Evolutionary conservation across 768 basidiomycete species (phyloP), one percentile per base, ranked within the genome.

Genomic region (Cystofilobasidium capitatum): DNA sequence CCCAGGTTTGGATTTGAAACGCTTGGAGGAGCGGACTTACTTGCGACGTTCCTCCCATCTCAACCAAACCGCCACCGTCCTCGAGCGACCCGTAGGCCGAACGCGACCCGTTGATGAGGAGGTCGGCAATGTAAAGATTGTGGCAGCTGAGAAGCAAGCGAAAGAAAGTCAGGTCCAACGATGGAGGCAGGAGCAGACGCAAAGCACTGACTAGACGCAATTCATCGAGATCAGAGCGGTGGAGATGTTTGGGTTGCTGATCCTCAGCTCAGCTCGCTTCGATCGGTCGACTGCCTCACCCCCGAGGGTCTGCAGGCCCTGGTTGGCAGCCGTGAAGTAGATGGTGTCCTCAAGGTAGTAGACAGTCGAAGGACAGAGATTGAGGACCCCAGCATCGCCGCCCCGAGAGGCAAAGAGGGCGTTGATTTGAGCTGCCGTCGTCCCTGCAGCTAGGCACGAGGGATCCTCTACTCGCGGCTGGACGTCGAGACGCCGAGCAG

Each of bases 361-460:
- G 26, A 57, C 37, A 1, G 63, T 40, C 29, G 17, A 17, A 0
- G 51, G 63, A 13, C 63, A 64, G 26, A 64, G 39, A 6, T 31
- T 17, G 26, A 64, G 47, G 1, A 64, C 63, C 8, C 63, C 63
- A 13, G 63, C 26, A 22, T 26, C 39, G 24, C 1, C n/a, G 36
- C 63, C 63, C 20, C 37, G n/a, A 12, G 31, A 14, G 3, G 49
- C 49, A 29, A 57, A 64, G 39, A 57, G 51, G 6, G 37, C 35
- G 54, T 64, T 64, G 54, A 64, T 55, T 37, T 55, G 37, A 16
- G 63, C 63, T 31, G 54, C 49, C 4, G 63, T 57, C 40, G 63
- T 64, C 9, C 49, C 39, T 35, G 13, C 36, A 14, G 36, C 44
- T 3, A 64, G 37, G 29, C 63, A 64, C 1, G 24, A 14, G 22